phyloP scores from a whole-genome alignment of 2,329 filamentous ascomycete genomes.

The Aspergillus latus region DNA sequence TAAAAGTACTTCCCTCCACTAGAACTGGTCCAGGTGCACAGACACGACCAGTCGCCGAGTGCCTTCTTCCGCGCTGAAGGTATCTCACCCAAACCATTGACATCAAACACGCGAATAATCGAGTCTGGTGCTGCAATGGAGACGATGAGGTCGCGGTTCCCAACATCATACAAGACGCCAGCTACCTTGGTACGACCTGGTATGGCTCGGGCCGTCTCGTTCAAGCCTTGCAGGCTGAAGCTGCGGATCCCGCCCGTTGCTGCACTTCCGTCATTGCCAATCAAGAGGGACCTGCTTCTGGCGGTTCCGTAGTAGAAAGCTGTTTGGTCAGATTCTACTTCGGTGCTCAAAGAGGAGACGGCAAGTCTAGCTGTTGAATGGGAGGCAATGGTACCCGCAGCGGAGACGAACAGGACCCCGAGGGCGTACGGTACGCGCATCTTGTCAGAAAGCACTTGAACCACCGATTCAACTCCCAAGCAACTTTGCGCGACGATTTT shows the following conservation, averaged over 20 bases:
- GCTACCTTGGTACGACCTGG: slow-evolving; percentile 11
- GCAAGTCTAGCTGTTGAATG: neutral
- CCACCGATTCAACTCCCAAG: too few species aligned
- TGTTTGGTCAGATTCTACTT: slow-evolving; percentile 6
- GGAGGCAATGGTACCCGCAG: neutral
- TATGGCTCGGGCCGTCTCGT: neutral
- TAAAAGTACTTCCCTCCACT: slow-evolving; percentile 5
- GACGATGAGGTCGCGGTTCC: neutral
- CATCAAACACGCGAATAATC: neutral
- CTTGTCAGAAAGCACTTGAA: neutral
- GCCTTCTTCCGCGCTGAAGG: slow-evolving; percentile 1
- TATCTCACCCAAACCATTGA: slow-evolving; percentile 3
- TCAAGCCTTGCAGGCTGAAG: neutral
- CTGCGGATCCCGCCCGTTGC: slow-evolving; percentile 7
- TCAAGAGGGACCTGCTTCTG: neutral
- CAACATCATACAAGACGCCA: slow-evolving; percentile 7
- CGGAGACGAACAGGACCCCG: neutral
- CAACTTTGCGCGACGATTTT: too few species aligned
- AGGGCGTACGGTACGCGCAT: neutral
- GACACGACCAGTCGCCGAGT: slow-evolving; percentile 10
- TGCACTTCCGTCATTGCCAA: slow-evolving; percentile 11
- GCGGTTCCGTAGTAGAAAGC: neutral
- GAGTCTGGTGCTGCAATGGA: slow-evolving; percentile 7
- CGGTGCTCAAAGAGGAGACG: neutral
- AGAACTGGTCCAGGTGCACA: slow-evolving; percentile 10